Conservation (phyloP, 2,329 filamentous ascomycete genomes). For the Aspergillus texensis region DNA sequence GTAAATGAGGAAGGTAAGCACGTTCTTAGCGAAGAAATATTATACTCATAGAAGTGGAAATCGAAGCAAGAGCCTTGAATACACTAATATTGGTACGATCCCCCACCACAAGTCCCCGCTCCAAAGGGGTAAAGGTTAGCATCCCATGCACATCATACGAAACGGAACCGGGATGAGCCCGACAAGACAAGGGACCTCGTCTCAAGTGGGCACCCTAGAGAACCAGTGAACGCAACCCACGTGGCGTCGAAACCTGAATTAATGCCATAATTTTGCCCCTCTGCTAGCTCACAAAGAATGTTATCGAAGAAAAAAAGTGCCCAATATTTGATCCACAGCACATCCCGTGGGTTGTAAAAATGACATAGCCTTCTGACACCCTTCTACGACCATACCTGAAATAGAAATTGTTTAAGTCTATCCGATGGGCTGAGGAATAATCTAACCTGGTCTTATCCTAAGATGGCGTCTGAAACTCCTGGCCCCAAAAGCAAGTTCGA, state of each 20-base stretch:
- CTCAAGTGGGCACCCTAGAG: not conserved
- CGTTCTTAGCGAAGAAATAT: too few species aligned
- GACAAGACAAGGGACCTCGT: not conserved
- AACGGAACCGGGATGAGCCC: not conserved
- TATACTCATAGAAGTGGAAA: too few species aligned
- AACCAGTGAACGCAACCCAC: constrained; percentile 1
- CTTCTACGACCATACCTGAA: not conserved
- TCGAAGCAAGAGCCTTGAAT: too few species aligned
- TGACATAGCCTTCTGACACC: not conserved
- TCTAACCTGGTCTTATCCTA: not conserved
- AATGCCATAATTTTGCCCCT: not conserved
- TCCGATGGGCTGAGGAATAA: not conserved
- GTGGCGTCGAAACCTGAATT: not conserved
- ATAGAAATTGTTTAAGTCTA: not conserved
- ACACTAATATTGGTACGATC: too few species aligned
- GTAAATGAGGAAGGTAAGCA: too few species aligned
- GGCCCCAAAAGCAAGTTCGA: constrained; percentile 24
- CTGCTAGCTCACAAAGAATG: not conserved
- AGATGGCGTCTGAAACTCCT: not conserved
- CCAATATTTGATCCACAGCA: not conserved
- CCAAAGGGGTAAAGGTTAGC: not conserved
- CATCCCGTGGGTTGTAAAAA: not conserved
- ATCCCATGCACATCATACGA: constrained; percentile 2
- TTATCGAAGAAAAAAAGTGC: not conserved
- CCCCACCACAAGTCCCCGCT: too few species aligned